Base-by-base conservation (phyloP, 441 rosid species). In the Breynia disticha region DNA sequence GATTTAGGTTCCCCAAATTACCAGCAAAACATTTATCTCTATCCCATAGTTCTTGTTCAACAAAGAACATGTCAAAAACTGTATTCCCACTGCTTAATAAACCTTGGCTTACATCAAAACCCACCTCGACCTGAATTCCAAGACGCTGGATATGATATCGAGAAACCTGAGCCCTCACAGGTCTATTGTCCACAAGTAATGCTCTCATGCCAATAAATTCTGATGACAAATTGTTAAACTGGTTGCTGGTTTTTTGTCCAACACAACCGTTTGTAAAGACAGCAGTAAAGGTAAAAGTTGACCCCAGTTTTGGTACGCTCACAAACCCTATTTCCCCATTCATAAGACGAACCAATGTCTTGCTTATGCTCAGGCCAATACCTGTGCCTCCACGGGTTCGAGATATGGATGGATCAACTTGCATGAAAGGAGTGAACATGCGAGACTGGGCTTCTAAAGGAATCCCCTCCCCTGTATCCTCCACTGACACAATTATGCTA, bases 331-430 rank as follows among this genome's bases (percentile, higher is more conserved):
- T 85, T 55, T 90, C 93, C 43, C 97, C 96, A 61, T 77, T 76
- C 97, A 87, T 87, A 56, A 84, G 85, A 50, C 76, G 74, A 50
- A 87, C 96, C 71, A 90, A 71, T 67, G 79, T 80, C 72, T 90
- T 90, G 82, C 96, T 87, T 70, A 90, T 90, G 76, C 97, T 90
- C 18, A 90, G 81, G 38, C 97, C 97, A 65, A 90, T 90, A 8
- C 97, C 97, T 7, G 97, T 90, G 59, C 97, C 97, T 28, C 97
- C 97, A 49, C 80, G 86, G 10, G 80, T 84, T 55, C 97, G 71
- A 10, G 95, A 87, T 58, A 84, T 84, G 46, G 96, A 90, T 18
- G 95, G 91, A 50, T 79, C 84, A 16, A 84, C 96, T 70, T 90
- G 97, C 91, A 87, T 82, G 67, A 84, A 90, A 42, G 90, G 97